Percentiles rank a stretch among this genome's conserved stretches.
Evolutionary conservation across 2,329 filamentous ascomycete genomes (phyloP).

Genomic region (Endoconidiophora laricicola): DNA sequence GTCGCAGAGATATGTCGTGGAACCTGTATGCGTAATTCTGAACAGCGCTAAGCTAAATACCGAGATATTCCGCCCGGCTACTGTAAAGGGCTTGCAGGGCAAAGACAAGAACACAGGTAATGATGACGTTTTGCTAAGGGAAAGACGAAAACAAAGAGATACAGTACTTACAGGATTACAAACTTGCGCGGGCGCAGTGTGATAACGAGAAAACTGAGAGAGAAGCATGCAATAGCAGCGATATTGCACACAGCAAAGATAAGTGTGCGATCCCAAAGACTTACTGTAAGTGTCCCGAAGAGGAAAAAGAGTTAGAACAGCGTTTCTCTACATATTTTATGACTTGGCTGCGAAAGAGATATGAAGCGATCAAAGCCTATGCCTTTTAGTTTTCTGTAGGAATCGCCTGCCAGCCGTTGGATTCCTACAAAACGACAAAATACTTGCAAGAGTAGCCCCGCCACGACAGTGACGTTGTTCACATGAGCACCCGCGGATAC

Average conservation of each 20-base stretch:
- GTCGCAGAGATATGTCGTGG: no score
- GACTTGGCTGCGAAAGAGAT: neutral
- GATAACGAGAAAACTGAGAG: constrained; percentile 62
- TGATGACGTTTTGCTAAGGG: no score
- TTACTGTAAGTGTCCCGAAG: constrained; percentile 44
- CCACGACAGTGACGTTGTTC: constrained; percentile 16
- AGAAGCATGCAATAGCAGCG: constrained; percentile 78
- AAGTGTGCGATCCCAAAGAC: constrained; percentile 88
- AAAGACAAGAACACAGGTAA: neutral
- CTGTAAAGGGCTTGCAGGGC: no score
- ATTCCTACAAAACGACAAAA: no score
- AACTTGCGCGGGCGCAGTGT: constrained; percentile 78
- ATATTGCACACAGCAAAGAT: constrained; percentile 85
- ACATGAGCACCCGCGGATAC: constrained; percentile 21
- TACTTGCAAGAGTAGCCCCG: neutral
- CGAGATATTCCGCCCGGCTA: no score
- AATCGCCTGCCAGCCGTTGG: no score
- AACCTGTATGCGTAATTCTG: no score
- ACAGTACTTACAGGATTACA: constrained; percentile 73
- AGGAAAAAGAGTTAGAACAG: constrained; percentile 15
- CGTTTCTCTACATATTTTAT: neutral
- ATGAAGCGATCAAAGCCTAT: neutral
- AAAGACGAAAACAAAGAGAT: constrained; percentile 4
- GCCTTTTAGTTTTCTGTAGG: no score
- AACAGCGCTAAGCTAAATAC: no score